Evolutionary conservation across 73 alveolate species (phyloP).

Genomic region (Paramecium tetraurelia): DNA sequence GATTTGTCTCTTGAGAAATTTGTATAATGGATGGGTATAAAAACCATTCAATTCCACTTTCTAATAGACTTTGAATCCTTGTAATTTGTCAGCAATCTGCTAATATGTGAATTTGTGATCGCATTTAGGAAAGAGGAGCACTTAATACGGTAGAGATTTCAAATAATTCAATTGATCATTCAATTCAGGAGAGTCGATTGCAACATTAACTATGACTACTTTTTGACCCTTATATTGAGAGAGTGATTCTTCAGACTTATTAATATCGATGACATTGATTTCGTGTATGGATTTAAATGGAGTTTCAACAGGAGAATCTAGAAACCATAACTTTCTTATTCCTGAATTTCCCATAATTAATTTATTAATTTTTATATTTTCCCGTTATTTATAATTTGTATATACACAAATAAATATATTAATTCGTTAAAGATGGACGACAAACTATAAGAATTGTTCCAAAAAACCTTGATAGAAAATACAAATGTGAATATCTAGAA

Average conservation of each 20-base stretch:
- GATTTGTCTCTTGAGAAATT: slow-evolving; percentile 48
- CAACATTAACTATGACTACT: slow-evolving; percentile 45
- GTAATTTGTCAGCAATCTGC: background rate
- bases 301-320: slow-evolving; percentile 44
- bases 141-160: background rate
- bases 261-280: slow-evolving; percentile 32
- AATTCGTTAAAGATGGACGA: slow-evolving; percentile 28
- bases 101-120: slow-evolving; percentile 31
- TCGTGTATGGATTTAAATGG: slow-evolving; percentile 36
- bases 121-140: slow-evolving; percentile 33
- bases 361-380: background rate
- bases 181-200: slow-evolving; percentile 20
- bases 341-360: slow-evolving; percentile 64
- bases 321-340: slow-evolving; percentile 52
- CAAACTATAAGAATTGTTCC: background rate
- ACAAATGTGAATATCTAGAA: background rate
- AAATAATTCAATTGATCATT: slow-evolving; percentile 16
- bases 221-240: slow-evolving; percentile 5
- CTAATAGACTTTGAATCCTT: slow-evolving; percentile 53
- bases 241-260: slow-evolving; percentile 33
- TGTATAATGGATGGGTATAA: slow-evolving; percentile 56
- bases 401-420: background rate
- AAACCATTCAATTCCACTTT: slow-evolving; percentile 59
- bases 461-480: background rate
- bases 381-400: background rate